A percentile compares a stretch with the other conserved stretches of the same genome.
These are phyloP conservation scores for Galerina marginata DNA, from an alignment of 768 basidiomycete species.

Conservation along the genomic window DNA sequence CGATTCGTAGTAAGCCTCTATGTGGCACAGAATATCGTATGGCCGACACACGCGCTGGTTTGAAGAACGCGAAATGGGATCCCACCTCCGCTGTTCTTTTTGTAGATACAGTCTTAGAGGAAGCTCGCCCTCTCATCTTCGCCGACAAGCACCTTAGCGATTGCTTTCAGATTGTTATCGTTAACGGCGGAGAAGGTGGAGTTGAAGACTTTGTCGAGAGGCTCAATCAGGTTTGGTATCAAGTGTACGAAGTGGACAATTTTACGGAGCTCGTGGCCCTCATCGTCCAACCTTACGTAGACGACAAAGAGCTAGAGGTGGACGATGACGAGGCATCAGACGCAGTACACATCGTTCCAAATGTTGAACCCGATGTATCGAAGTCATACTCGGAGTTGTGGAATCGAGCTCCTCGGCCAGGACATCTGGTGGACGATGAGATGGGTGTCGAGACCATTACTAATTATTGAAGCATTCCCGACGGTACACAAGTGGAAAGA, in stretches of 20 bases:
- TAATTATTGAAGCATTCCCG: neutral
- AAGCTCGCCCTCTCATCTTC: slow-evolving; percentile 16
- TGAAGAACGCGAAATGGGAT: slow-evolving; percentile 20
- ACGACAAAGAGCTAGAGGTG: slow-evolving; percentile 17
- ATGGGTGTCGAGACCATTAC: slow-evolving; percentile 13
- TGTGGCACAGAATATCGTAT: slow-evolving; percentile 13
- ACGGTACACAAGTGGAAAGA: neutral
- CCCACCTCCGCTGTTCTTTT: slow-evolving; percentile 4
- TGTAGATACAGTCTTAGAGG: slow-evolving; percentile 15
- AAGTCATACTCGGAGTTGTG: slow-evolving; percentile 20
- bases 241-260: slow-evolving; percentile 18
- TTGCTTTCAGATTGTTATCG: slow-evolving; percentile 21
- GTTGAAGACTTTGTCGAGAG: slow-evolving; percentile 16
- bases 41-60: slow-evolving; percentile 21
- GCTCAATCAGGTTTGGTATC: slow-evolving; percentile 18
- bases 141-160: slow-evolving; percentile 12
- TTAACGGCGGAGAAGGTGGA: slow-evolving; percentile 18
- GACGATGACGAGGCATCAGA: slow-evolving; percentile 1
- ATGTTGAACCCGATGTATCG: slow-evolving; percentile 12
- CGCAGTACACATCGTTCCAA: slow-evolving; percentile 11
- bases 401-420: slow-evolving; percentile 16
- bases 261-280: slow-evolving; percentile 6
- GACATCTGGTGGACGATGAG: slow-evolving; percentile 19
- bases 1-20: slow-evolving; percentile 13
- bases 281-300: slow-evolving; percentile 10